Base-by-base conservation (phyloP, 768 basidiomycete species). In the Serpula lacrymans region DNA sequence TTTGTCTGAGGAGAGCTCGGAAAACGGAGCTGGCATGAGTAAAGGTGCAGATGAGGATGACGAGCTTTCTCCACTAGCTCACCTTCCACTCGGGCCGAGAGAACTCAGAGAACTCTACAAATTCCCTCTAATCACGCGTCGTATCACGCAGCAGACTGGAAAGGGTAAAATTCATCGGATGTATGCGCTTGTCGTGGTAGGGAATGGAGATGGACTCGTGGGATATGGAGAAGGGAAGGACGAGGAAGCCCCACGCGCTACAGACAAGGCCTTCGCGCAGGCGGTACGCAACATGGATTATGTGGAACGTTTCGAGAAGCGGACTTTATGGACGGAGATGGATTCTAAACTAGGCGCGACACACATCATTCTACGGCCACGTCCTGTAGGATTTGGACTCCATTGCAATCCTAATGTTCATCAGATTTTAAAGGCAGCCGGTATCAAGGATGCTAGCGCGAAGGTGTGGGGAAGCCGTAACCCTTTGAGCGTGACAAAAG, bases 381-480 rank as follows among this genome's bases (percentile, higher is more conserved):
- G 85, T 23, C 84, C 87, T 6, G 78, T 89, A 57, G 96, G 96
- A 2, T 98, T 98, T 59, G 96, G 96, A 6, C 68, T 99, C 42
- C 74, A 83, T 42, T 90, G 88, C 57, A 91, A 94, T 53, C 93
- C 91, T 1, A 78, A 82, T 54, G 66, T 99, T 39, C 93, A 99
- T 62, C 79, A 84, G 54, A 76, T 99, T 29, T 74, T 94, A 54
- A 88, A 89, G 50, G 92, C 93, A 0, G 94, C 93, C 1, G 96
- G 95, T 9, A 88, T 99, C 66, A 87, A 90, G 60, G 95, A 99
- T 64, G 75, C 88, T 30, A 92, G 88, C 50, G 95, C 89, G 22
- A 97, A 96, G 65, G 88, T 98, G 14, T 88, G 89, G 80, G 93
- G 95, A 12, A 93, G 88, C 55, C 71, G 88, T 49, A 97, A 95